These are phyloP conservation scores for Candida loeiensis DNA, from an alignment of 805 yeast species.

Conservation along the genomic window DNA sequence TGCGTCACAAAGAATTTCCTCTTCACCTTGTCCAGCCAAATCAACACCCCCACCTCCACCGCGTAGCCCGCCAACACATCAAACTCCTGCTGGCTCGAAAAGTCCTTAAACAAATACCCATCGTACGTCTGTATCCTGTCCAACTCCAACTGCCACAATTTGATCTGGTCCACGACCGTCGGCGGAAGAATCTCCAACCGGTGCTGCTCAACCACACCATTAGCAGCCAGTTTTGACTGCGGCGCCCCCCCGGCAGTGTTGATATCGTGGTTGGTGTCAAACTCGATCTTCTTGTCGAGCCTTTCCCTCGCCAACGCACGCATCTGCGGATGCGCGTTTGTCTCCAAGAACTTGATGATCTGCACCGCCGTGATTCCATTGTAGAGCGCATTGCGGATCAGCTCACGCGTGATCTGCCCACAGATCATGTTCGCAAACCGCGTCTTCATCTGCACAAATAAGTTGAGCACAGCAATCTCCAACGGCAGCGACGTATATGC, in stretches of 20 bases:
- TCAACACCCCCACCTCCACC: constrained; percentile 81
- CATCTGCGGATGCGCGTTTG: constrained; percentile 95
- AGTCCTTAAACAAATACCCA: constrained; percentile 87
- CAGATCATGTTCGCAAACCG: constrained; percentile 90
- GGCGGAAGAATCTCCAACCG: constrained; percentile 75
- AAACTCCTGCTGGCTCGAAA: constrained; percentile 72
- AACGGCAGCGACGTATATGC: constrained; percentile 92
- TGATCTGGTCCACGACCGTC: constrained; percentile 94
- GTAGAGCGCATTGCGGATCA: constrained; percentile 74
- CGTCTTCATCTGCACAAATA: constrained; percentile 81
- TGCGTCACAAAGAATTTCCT: constrained; percentile 80
- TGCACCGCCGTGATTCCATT: constrained; percentile 96
- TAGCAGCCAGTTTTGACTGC: constrained; percentile 24
- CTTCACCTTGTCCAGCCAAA: constrained; percentile 77
- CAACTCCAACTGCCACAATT: constrained; percentile 92
- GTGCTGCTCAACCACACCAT: constrained; percentile 41
- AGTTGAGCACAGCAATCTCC: constrained; percentile 86
- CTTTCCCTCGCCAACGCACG: constrained; percentile 66
- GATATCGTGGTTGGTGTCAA: constrained; percentile 49
- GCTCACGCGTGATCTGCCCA: constrained; percentile 90
- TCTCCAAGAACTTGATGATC: constrained; percentile 79
- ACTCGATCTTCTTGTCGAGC: constrained; percentile 62
- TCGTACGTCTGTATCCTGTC: constrained; percentile 85
- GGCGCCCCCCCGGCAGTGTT: constrained; percentile 44
- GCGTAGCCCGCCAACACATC: constrained; percentile 73